Base-by-base conservation (phyloP, 306 rosid species). In the Oxytropis ochrocephala region DNA sequence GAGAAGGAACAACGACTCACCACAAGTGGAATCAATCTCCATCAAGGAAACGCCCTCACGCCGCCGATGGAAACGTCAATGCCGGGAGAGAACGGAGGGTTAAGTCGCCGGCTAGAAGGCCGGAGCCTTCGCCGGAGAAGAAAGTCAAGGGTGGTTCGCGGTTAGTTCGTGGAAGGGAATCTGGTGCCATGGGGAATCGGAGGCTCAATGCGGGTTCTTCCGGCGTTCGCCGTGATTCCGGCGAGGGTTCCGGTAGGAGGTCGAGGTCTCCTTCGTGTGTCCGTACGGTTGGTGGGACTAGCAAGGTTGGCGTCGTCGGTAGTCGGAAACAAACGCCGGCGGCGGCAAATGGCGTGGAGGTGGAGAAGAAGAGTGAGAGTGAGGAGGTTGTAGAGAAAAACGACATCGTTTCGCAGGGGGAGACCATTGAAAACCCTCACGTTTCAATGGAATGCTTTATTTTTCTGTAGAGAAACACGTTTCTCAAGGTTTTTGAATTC, bases 371-470 rank as follows among this genome's bases (percentile, higher is more conserved):
- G 17, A 35, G 53, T 44, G 60, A 32, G 19, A 1, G 60, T 52
- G 69, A 61, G 8, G 36, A 44, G 6, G 62, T 27, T 55, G 87
- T 11, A 36, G 80, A 75, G 46, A 6, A 54, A 66, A 75, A 79
- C 77, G 86, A 80, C 68, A 75, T 44, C 17, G 86, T 69, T 54
- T 7, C 49, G 8, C 63, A 8, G 13, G 77, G 62, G 24, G 97
- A 90, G 65, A 82, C 92, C 43, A 53, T 91, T 10, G 96, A 85
- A 11, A 89, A 89, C 18, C 98, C 98, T 6, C 84, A 80, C 19
- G 96, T 92, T 51, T 83, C 96, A 8, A 74, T 94, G 71, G 99
- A 94, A 78, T 94, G 99, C 83, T 94, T 94, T 80, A 94, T 94
- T 83, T 94, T 94, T 78, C 86, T 94, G 85, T 94, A 94, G 81